phyloP scores from a whole-genome alignment of 169 alveolate species.

The Eimeria maxima region DNA sequence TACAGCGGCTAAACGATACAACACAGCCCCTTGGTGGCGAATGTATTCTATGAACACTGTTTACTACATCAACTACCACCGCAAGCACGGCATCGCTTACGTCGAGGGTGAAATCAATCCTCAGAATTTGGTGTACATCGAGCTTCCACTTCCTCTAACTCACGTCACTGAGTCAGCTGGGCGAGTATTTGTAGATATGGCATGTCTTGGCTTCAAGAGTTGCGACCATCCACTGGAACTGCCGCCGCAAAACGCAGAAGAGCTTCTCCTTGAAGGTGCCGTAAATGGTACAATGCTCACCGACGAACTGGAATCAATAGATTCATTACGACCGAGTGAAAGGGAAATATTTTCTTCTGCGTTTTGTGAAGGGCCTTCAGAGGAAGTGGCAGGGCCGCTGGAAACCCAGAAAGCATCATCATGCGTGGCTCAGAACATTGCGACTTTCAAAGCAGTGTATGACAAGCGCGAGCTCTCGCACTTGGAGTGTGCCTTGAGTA shows the following conservation, averaged over 20 bases:
- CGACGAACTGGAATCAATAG: constrained; percentile 76
- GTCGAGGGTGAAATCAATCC: constrained; percentile 62
- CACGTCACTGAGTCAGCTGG: constrained; percentile 78
- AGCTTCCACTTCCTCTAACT: constrained; percentile 68
- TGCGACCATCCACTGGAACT: constrained; percentile 71
- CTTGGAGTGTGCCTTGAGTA: constrained; percentile 65
- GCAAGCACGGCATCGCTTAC: constrained; percentile 74
- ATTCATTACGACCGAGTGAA: constrained; percentile 63
- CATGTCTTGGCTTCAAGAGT: constrained; percentile 75
- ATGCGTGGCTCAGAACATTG: constrained; percentile 36
- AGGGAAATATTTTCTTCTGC: constrained; percentile 64
- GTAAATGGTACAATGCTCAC: constrained; percentile 77
- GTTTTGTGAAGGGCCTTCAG: constrained; percentile 58
- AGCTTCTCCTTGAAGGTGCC: constrained; percentile 39
- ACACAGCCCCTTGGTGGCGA: constrained; percentile 61
- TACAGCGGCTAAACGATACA: constrained; percentile 78
- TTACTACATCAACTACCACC: constrained; percentile 77
- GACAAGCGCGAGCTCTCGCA: constrained; percentile 74
- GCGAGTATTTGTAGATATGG: constrained; percentile 60
- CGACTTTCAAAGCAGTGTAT: constrained; percentile 61
- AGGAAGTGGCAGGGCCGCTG: constrained; percentile 68
- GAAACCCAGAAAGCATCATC: constrained; percentile 68
- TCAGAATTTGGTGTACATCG: constrained; percentile 48
- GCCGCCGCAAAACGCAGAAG: constrained; percentile 59
- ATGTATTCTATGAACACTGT: constrained; percentile 59